A percentile compares a stretch with the other conserved stretches of the same genome.
Conservation (phyloP, 2,329 filamentous ascomycete genomes). For the Alternaria infectoria region DNA sequence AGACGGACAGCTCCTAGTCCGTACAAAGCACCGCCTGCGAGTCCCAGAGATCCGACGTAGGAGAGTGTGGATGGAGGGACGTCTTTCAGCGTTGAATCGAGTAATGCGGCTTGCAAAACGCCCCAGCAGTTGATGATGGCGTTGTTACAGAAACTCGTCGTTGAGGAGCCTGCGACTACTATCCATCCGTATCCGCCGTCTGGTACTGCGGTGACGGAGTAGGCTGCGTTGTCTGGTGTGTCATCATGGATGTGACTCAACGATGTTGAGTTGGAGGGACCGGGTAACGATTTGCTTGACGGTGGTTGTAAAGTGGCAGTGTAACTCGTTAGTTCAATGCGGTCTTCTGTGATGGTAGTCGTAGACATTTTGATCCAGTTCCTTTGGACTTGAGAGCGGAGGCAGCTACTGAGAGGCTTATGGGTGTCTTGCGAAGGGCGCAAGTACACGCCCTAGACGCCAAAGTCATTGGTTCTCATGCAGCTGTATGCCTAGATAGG, state of each 20-base stretch:
- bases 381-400: no score
- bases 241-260: conserved; percentile 5
- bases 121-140: conserved; percentile 67
- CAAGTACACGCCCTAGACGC: neutral
- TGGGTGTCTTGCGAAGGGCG: neutral
- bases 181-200: conserved; percentile 66
- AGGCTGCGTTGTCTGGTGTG: conserved; percentile 20
- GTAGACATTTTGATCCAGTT: neutral
- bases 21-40: conserved; percentile 59
- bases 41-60: conserved; percentile 63
- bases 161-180: conserved; percentile 58
- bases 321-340: neutral
- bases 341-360: neutral
- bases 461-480: neutral
- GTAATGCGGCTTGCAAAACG: conserved; percentile 64
- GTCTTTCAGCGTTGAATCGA: conserved; percentile 55
- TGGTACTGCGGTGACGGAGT: conserved; percentile 44
- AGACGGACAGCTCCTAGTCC: conserved; percentile 61
- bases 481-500: no score
- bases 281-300: no score
- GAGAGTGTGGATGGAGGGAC: conserved; percentile 59
- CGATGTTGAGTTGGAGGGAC: no score
- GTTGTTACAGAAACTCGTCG: conserved; percentile 59
- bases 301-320: no score
- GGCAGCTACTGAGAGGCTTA: no score